Base-by-base conservation (phyloP, 1,284 basidiomycete species). In the Ustilago curta region DNA sequence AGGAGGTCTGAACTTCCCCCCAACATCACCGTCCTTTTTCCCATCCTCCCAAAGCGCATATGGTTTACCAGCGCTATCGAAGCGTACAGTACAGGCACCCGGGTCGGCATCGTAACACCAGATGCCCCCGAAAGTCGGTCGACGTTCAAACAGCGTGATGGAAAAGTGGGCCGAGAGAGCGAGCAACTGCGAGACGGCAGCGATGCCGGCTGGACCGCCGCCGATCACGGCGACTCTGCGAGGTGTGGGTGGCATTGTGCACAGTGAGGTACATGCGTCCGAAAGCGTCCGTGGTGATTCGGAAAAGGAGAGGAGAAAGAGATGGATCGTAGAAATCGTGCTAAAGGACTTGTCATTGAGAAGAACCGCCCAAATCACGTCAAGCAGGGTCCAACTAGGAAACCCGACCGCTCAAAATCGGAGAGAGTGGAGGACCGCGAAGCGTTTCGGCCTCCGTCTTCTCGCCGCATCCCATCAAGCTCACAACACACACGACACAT, bases 151-250 rank as follows among this genome's bases (percentile, higher is more conserved):
- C 2, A 84, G 50, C 3, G 65, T 61, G 0, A 73, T 27, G 40
- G 21, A 25, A 9, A 35, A 21, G n/a, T 40, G 23, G 1, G 47
- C 4, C 18, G 25, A 31, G 32, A 60, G 48, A 66, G 69, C 78
- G 7, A 85, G 70, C 2, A 86, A 65, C 59, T 87, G 86, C 47
- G 85, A 83, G 8, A 85, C 79, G 25, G 85, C 85, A 0, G 85
- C 80, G 12, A 88, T 76, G 0, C 87, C 87, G 0, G 85, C 76
- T 18, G 85, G 81, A 14, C 87, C 87, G 0, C 81, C 86, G 14
- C 87, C 87, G 18, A 88, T 83, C 35, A 88, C 75, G 5, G 86
- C 86, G 19, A 87, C 77, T 25, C 86, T 19, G 18, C 42, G 47
- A 51, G 18, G 54, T 21, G 27, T 27, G 25, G 25, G 44, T 14